phyloP scores from a whole-genome alignment of 108 stramenopile species.

The Pseudonitzschia delicatissima region DNA sequence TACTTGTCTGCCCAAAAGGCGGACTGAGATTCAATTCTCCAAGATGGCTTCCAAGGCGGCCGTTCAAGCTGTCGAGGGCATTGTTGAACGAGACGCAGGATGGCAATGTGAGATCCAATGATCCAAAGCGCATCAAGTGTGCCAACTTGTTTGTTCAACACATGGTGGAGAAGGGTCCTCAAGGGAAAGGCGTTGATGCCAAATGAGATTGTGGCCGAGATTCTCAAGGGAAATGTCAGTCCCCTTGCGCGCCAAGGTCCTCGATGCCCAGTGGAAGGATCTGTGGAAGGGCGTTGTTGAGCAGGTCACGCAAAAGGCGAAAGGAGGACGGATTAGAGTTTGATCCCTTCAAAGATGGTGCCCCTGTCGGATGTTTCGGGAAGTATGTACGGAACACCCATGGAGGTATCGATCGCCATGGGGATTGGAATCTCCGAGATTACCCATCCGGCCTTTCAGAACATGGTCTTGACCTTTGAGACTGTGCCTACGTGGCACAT shows the following conservation, averaged over 20 bases:
- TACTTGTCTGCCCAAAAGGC: slow-evolving; percentile 23
- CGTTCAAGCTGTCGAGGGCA: slow-evolving; percentile 18
- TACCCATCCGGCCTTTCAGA: slow-evolving; percentile 25
- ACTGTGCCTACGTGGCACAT: slow-evolving; percentile 31
- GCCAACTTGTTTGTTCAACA: slow-evolving; percentile 19
- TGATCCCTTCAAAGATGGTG: slow-evolving; percentile 37
- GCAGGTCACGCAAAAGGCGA: slow-evolving; percentile 23
- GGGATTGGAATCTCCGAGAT: slow-evolving; percentile 43
- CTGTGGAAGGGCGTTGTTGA: slow-evolving; percentile 24
- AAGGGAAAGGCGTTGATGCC: slow-evolving; percentile 45
- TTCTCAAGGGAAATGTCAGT: slow-evolving; percentile 21
- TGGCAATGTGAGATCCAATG: slow-evolving; percentile 20
- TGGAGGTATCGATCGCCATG: slow-evolving; percentile 52
- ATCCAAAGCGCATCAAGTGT: slow-evolving; percentile 26
- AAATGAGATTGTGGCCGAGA: slow-evolving; percentile 41
- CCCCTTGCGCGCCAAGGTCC: slow-evolving; percentile 9
- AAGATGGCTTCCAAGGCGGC: slow-evolving; percentile 23
- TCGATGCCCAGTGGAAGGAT: slow-evolving; percentile 48
- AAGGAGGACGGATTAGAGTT: slow-evolving; percentile 17
- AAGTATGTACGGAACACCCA: slow-evolving; percentile 45
- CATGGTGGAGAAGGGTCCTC: slow-evolving; percentile 21
- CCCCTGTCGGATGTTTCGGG: slow-evolving; percentile 50
- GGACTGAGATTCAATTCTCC: slow-evolving; percentile 29
- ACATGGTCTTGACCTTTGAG: slow-evolving; percentile 48
- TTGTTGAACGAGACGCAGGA: slow-evolving; percentile 31